These are phyloP conservation scores for Colletotrichum sp. DNA, from an alignment of 2,329 filamentous ascomycete genomes.

Conservation along the genomic window DNA sequence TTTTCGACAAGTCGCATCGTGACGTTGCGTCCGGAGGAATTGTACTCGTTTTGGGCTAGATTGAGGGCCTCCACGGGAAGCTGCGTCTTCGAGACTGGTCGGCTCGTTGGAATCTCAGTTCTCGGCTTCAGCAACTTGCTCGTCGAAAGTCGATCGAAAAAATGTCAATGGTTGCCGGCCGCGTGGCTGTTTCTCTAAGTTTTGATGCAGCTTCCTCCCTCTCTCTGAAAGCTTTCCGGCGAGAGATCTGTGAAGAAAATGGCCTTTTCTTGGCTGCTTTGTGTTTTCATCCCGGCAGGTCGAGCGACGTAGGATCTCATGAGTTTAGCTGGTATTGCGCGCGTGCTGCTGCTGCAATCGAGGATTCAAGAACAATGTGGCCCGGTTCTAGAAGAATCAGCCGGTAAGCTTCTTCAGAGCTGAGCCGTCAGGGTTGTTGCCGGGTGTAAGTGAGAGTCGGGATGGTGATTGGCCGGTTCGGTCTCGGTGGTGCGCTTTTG, in stretches of 20 bases:
- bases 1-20: neutral
- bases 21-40: rapidly evolving
- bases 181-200: neutral
- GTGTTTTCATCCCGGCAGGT: neutral
- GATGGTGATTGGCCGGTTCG: neutral
- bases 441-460: neutral
- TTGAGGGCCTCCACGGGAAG: neutral
- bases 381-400: too few relatives aligned
- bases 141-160: neutral
- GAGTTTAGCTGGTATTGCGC: neutral
- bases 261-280: too few relatives aligned
- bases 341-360: neutral
- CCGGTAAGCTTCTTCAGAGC: neutral
- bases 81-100: neutral
- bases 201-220: neutral
- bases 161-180: rapidly evolving
- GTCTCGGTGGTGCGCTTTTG: neutral
- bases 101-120: rapidly evolving
- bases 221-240: too few relatives aligned
- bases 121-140: neutral
- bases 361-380: rapidly evolving
- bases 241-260: neutral
- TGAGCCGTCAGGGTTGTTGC: neutral
- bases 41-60: rapidly evolving
- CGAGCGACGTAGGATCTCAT: neutral